These are phyloP conservation scores for Suillus fuscotomentosus DNA, from an alignment of 768 basidiomycete genomes.

Conservation along the genomic window DNA sequence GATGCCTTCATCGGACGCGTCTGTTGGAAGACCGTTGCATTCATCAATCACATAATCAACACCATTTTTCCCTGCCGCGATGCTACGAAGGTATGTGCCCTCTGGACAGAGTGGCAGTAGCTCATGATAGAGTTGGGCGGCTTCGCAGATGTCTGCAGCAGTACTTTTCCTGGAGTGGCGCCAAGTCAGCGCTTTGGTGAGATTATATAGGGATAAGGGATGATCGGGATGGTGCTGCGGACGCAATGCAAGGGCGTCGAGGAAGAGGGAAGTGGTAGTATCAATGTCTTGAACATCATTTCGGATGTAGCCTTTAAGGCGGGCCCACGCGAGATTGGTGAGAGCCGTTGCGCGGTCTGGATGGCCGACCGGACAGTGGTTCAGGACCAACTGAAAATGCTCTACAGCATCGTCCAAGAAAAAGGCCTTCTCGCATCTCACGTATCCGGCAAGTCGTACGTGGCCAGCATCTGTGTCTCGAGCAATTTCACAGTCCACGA, in stretches of 20 bases:
- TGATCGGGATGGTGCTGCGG: not conserved
- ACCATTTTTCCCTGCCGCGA: not conserved
- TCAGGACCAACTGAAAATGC: not conserved
- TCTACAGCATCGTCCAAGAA: not conserved
- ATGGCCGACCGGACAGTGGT: not conserved
- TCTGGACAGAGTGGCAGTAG: not conserved
- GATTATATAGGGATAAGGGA: not conserved
- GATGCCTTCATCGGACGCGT: not conserved
- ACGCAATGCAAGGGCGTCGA: not conserved
- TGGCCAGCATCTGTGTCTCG: not conserved
- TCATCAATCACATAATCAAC: not conserved
- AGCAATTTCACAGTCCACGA: not conserved
- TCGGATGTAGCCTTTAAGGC: not conserved
- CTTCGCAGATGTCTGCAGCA: not conserved
- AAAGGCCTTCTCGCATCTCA: fast-evolving
- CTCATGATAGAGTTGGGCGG: not conserved
- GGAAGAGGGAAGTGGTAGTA: not conserved
- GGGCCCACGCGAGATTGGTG: not conserved
- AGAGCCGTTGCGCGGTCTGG: not conserved
- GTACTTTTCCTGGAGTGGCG: not conserved
- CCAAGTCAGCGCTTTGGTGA: not conserved
- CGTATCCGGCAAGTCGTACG: not conserved
- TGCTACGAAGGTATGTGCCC: not conserved
- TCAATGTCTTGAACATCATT: not conserved
- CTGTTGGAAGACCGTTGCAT: not conserved